Evolutionary conservation across 1,284 basidiomycete genomes (phyloP), one percentile per base, ranked within the genome.

Genomic region (Apiotrichum laibachii): DNA sequence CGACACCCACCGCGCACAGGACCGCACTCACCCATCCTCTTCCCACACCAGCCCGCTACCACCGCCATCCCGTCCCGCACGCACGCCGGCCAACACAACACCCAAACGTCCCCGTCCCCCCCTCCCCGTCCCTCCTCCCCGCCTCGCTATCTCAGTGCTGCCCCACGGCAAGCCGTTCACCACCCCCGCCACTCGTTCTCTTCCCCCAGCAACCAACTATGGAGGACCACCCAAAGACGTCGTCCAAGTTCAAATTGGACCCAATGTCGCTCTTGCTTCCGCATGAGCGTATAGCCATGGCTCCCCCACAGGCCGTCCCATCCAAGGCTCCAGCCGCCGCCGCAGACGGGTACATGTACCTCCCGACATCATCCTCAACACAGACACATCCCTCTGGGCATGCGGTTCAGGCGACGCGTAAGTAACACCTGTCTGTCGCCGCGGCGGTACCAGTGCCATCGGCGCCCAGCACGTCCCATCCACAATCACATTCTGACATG

Each of bases 181-280:
- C 26, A 39, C 11, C 12, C 16, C 37, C 12, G 11, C 37, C 37
- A 39, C 16, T 26, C 26, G 16, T 48, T 13, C 15, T 13, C 15
- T 18, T 26, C 46, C 46, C 22, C 44, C 22, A 22, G 12, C 3
- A 12, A 31, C 44, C 45, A 5, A 22, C 47, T 19, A 18, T 16
- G 16, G 33, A 16, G 50, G 53, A 51, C 42, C 7, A 18, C n/a
- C 2, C 54, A 37, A 61, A 55, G 35, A 8, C n/a, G 21, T 31
- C 26, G 26, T 44, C 43, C 40, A 76, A 74, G 57, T 79, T 79
- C 67, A 73, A 75, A 50, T 63, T 77, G 26, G 76, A 79, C 56
- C 77, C 76, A 9, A 69, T 72, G 65, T 76, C 76, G 0, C 56
- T 79, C 34, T 64, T 79, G 1, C 66, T 79, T 5, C 77, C 76